Evolutionary conservation across 805 yeast genomes (phyloP).

Genomic region (Millerago galiae): DNA sequence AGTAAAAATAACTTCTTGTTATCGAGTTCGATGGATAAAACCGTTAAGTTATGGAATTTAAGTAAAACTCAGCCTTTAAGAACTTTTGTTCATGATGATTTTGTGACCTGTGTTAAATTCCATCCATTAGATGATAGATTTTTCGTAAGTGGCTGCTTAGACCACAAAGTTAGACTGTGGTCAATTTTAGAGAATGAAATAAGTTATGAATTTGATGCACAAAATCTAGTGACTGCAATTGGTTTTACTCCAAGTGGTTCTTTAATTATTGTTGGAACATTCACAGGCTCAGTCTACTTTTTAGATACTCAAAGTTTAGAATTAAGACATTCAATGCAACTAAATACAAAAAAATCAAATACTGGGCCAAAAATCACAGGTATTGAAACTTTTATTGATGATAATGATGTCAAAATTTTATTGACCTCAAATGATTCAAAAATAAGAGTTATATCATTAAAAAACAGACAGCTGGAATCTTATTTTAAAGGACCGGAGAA

Average conservation of each 20-base stretch:
- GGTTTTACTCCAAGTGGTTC: constrained; percentile 63
- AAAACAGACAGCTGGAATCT: constrained; percentile 49
- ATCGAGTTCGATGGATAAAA: constrained; percentile 78
- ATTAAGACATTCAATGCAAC: constrained; percentile 36
- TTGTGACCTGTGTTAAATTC: constrained; percentile 73
- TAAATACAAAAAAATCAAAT: constrained; percentile 32
- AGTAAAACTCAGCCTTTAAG: constrained; percentile 58
- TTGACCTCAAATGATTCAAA: constrained; percentile 81
- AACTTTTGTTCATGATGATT: constrained; percentile 67
- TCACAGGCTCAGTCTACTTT: constrained; percentile 60
- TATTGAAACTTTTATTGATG: constrained; percentile 42
- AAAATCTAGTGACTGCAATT: constrained; percentile 68
- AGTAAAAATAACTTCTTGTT: constrained; percentile 76
- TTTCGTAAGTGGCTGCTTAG: constrained; percentile 76
- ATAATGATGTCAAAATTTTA: constrained; percentile 37
- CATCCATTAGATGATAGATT: constrained; percentile 86
- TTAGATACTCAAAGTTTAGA: constrained; percentile 61
- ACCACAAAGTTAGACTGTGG: constrained; percentile 74
- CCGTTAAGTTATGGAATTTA: constrained; percentile 81
- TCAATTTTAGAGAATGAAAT: constrained; percentile 70
- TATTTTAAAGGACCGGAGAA: constrained; percentile 72
- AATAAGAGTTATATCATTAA: constrained; percentile 56
- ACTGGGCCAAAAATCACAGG: constrained; percentile 68
- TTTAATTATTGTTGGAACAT: constrained; percentile 66
- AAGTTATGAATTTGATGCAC: constrained; percentile 52